Evolutionary conservation across 192 early-diverging fungal genomes (phyloP), one percentile per base, ranked within the genome.

Genomic region (Chytriomyces sp.): DNA sequence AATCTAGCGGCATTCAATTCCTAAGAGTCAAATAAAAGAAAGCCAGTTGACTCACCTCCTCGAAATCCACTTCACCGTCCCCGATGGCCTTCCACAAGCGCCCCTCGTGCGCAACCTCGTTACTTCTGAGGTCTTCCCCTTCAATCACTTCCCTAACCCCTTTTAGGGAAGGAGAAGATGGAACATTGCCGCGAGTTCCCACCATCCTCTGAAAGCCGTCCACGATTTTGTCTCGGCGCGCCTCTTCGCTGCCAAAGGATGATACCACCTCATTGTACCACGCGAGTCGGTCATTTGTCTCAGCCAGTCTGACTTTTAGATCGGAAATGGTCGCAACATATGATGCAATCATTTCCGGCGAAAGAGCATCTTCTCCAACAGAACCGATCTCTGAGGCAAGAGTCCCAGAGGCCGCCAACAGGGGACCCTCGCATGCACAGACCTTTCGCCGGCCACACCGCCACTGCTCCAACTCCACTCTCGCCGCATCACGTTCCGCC

Each of bases 191-290:
- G 58, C 22, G n/a, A 49, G 52, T 68, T 33, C 34, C 65, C 5
- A 30, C 22, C 12, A 68, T 6, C 8, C 52, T 28, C 49, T 28
- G 2, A 36, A 70, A 70, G 5, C 5, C 8, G 5, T 14, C 5
- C 8, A 57, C 14, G 22, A 70, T 59, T 2, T 36, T 39, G 17
- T 73, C 59, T 22, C 53, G 59, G 12, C 60, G 71, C 7, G 38
- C 14, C 40, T 64, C 71, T 33, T 72, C 64, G n/a, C 44, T 59
- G 12, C 57, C 60, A 28, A 80, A 52, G 22, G 72, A 59, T 10
- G 64, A 28, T 39, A 86, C 65, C 33, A 79, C 80, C 44, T 83
- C 80, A 40, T 83, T 72, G 55, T 86, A 81, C 84, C 84, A 86
- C 8, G 78, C 75, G 0, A 86, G 52, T 17, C 72, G 66, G 66